Conservation (phyloP, 2,329 filamentous ascomycete genomes). For the Alternaria arbusti region DNA sequence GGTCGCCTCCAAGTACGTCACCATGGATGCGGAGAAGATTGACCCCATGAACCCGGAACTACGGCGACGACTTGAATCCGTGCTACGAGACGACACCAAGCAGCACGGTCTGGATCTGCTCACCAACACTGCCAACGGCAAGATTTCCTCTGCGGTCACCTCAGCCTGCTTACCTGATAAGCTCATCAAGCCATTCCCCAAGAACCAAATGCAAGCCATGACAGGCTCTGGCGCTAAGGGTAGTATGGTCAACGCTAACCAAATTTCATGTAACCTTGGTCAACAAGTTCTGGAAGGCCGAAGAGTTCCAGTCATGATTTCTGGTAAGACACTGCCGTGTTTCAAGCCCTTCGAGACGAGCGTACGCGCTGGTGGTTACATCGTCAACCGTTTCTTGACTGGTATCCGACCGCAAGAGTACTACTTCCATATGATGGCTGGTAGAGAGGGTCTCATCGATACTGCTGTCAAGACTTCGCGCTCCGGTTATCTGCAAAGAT, state of each 20-base stretch:
- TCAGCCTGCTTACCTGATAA: slow-evolving; percentile 78
- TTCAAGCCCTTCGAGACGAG: slow-evolving; percentile 92
- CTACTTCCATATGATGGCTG: slow-evolving; percentile 99
- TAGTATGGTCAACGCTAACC: slow-evolving; percentile 88
- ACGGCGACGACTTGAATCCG: slow-evolving; percentile 80
- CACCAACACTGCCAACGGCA: slow-evolving; percentile 73
- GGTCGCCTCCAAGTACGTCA: slow-evolving; percentile 88
- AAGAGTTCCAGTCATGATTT: slow-evolving; percentile 95
- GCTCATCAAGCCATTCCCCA: slow-evolving; percentile 89
- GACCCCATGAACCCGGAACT: slow-evolving; percentile 74
- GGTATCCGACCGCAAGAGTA: slow-evolving; percentile 97
- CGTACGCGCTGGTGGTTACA: slow-evolving; percentile 88
- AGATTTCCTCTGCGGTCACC: slow-evolving; percentile 80
- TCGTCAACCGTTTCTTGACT: slow-evolving; percentile 95
- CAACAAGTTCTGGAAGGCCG: slow-evolving; percentile 96
- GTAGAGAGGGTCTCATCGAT: slow-evolving; percentile 96
- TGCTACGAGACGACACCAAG: slow-evolving; percentile 88
- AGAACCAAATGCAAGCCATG: slow-evolving; percentile 99
- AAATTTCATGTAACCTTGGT: slow-evolving; percentile 96
- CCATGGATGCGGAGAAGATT: slow-evolving; percentile 69
- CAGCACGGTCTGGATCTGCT: slow-evolving; percentile 89
- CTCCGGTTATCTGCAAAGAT: slow-evolving; percentile 94
- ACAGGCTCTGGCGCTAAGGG: slow-evolving; percentile 96
- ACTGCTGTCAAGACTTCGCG: slow-evolving; percentile 98
- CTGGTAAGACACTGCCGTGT: slow-evolving; percentile 92